These are phyloP conservation scores for Coccomyxa sp. DNA, from an alignment of 139 green algal species.

Conservation along the genomic window DNA sequence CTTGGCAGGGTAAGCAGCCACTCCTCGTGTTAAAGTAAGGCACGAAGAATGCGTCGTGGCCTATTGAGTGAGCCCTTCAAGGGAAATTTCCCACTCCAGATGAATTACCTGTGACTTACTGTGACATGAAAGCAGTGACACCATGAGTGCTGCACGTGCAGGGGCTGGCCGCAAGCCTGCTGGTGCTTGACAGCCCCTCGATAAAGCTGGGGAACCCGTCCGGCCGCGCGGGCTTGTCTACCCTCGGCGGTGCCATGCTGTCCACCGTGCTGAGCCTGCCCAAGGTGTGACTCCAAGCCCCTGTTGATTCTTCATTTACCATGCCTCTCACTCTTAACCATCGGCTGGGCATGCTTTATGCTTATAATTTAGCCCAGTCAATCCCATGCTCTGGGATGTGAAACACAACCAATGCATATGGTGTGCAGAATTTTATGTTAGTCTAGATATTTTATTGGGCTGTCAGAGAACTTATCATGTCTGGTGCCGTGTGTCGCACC, in stretches of 20 bases:
- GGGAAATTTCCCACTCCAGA: background rate
- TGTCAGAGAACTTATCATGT: no score
- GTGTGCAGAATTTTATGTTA: no score
- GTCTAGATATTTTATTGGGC: no score
- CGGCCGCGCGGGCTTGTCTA: conserved; percentile 26
- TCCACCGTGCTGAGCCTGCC: conserved; percentile 34
- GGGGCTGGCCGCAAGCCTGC: conserved; percentile 37
- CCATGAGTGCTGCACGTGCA: conserved; percentile 9
- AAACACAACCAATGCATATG: no score
- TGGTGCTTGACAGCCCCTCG: conserved; percentile 37
- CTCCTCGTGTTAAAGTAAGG: no score
- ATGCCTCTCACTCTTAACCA: no score
- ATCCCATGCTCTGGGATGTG: no score
- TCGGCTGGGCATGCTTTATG: no score
- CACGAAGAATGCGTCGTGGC: no score
- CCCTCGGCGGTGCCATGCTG: conserved; percentile 51
- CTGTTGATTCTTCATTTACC: no score
- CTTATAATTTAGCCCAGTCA: no score
- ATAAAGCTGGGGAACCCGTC: background rate
- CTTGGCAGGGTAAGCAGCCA: background rate
- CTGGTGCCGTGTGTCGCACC: no score
- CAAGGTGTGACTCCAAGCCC: background rate
- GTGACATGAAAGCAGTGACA: background rate
- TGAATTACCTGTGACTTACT: background rate
- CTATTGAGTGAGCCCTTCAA: background rate